Conservation (phyloP, 1,284 basidiomycete genomes). For the Pyrrhoderma lamaoense region DNA sequence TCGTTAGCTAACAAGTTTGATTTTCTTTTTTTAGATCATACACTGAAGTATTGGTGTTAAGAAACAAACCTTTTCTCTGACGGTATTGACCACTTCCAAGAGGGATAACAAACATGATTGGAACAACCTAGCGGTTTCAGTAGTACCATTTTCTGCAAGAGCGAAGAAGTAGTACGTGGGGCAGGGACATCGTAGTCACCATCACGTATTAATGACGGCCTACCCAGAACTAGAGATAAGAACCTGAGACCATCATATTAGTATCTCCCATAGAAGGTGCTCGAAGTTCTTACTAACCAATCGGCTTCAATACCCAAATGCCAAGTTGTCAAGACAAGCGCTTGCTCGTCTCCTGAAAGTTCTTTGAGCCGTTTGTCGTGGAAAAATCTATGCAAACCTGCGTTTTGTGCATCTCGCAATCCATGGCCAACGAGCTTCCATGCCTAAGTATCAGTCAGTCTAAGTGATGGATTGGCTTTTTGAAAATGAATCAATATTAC, state of each 20-base stretch:
- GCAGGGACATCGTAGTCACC: constrained; percentile 8
- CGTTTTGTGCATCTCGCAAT: constrained; percentile 38
- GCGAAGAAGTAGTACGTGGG: constrained; percentile 29
- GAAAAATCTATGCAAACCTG: constrained; percentile 44
- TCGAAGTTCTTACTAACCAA: not conserved
- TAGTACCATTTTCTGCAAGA: constrained; percentile 6
- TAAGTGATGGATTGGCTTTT: not conserved
- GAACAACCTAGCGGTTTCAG: constrained; percentile 31
- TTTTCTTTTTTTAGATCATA: not conserved
- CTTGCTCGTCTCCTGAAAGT: constrained; percentile 34
- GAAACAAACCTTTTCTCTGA: constrained; percentile 32
- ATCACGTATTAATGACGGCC: constrained; percentile 34
- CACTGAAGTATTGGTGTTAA: constrained; percentile 22
- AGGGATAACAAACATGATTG: constrained; percentile 34
- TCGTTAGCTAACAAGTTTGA: not conserved
- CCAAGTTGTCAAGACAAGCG: constrained; percentile 24
- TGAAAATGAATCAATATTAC: not conserved
- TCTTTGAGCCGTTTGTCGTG: constrained; percentile 39
- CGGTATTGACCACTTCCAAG: constrained; percentile 34
- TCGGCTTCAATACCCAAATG: constrained; percentile 9
- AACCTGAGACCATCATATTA: constrained; percentile 1
- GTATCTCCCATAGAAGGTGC: not conserved
- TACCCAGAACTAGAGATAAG: constrained; percentile 33
- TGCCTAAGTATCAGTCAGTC: constrained; percentile 31
- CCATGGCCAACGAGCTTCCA: constrained; percentile 44